Conservation (phyloP, 441 rosid species). For the Daphne laureola region DNA sequence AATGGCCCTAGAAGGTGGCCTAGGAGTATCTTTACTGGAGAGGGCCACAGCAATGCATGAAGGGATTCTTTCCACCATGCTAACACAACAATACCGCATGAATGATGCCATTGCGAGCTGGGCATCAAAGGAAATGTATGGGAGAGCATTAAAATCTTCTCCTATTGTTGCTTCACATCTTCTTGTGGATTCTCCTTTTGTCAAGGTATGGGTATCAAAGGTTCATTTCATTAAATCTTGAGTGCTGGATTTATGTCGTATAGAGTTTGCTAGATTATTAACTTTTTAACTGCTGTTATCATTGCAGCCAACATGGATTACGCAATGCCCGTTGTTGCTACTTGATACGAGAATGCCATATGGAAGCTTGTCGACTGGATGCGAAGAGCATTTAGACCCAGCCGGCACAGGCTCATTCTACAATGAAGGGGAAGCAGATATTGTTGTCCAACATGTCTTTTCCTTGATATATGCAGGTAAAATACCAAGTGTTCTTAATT, state of each 20-base stretch:
- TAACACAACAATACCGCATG: constrained; percentile 89
- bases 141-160: constrained; percentile 70
- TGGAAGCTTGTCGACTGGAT: constrained; percentile 84
- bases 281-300: background rate
- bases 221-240: constrained; percentile 12
- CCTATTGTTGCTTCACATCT: constrained; percentile 69
- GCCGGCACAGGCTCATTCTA: constrained; percentile 95
- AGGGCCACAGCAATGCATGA: constrained; percentile 73
- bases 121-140: constrained; percentile 99
- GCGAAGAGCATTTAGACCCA: constrained; percentile 93
- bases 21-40: constrained; percentile 81
- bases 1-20: constrained; percentile 87
- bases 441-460: constrained; percentile 77
- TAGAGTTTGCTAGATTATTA: no score
- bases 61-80: constrained; percentile 56
- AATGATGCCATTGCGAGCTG: constrained; percentile 90
- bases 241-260: background rate
- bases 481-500: constrained; percentile 1
- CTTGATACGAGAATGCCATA: constrained; percentile 95
- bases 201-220: constrained; percentile 49
- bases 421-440: constrained; percentile 98
- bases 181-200: constrained; percentile 84
- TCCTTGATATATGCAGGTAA: constrained; percentile 80
- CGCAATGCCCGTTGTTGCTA: constrained; percentile 81
- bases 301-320: constrained; percentile 87